Base-by-base conservation (phyloP, 306 rosid genomes). In the Begonia loranthoides region DNA sequence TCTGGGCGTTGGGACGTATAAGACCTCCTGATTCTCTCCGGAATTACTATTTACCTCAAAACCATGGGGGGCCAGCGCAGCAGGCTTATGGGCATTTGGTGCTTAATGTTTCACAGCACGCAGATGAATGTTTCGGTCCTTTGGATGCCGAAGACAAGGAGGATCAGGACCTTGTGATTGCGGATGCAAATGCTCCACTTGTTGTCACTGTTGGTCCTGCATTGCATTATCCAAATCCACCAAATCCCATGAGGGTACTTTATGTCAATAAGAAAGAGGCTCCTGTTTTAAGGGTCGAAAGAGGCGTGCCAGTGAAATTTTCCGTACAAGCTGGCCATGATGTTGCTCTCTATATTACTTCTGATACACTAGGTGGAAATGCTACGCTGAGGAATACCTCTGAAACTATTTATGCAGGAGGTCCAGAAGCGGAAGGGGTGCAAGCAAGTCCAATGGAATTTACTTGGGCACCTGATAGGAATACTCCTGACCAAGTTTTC, bases 261-360 rank as follows among this genome's bases (percentile, higher is more conserved):
- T 84, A 70, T 78, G 75, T 88, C 54, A 88, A 88, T 76, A 88
- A 88, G 78, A 88, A 77, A 67, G 97, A 81, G 70, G 80, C 95
- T 52, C 95, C 95, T 5, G 65, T 89, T 17, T 61, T 89, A 70
- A 81, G 87, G 64, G 95, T 89, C 13, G 97, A 89, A 60, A 75
- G 95, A 70, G 95, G 97, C 59, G 87, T 89, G 69, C 87, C 76
- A 0, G 89, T 89, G 59, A 81, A 63, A 65, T 88, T 88, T 65
- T 88, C 87, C 0, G 73, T 89, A 43, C 89, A 89, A 64, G 93
- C 95, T 0, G 97, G 95, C 48, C 97, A 89, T 54, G 73, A 77
- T 60, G 87, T 84, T 58, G 87, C 93, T 0, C 72, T 84, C 51
- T 89, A 89, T 61, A 56, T 89, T 51, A 84, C 95, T 52, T 84